Base-by-base conservation (phyloP, 257 asterid species). In the Solanum appendiculatum region DNA sequence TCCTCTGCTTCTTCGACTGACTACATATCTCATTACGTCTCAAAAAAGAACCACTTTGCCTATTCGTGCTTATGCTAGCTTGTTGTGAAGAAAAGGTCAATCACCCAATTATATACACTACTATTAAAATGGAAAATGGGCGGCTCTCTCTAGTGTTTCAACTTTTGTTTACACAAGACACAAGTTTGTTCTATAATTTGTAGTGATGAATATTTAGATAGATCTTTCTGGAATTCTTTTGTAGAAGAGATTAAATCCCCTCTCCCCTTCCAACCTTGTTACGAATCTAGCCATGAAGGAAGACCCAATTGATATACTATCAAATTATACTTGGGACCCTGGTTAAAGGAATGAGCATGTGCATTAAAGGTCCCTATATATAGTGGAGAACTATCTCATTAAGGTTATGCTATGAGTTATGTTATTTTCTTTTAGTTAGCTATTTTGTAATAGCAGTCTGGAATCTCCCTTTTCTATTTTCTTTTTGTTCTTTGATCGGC, bases 1-100 rank as follows among this genome's bases (percentile, higher is more conserved):
- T 88, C 97, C 58, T 91, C 96, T n/a, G 97, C 98, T 56, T 86
- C 94, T 89, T 86, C 92, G 6, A 90, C 90, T 7, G 92, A 95
- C 9, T 93, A 92, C 88, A 31, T 91, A 54, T 95, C 98, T 4
- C 98, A 91, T 88, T 95, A 95, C 46, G 89, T 95, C 90, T 69
- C 94, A 7, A 93, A 92, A 87, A 94, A 88, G 94, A 94, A 95
- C 88, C 98, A 95, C 92, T 93, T 93, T 78, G 98, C 97, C 16
- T 94, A 94, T 87, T 92, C 98, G 7, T 95, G 98, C 86, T 94
- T 92, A 82, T 94, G 98, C 92, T 94, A 93, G 92, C 72, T 83
- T 86, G 48, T 20, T 44, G 39, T 20, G 39, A 73, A 46, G 60
- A 9, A 73, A 83, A n/a, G n/a, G n/a, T n/a, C n/a, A n/a, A n/a